Percentiles rank a stretch among this genome's conserved stretches.
phyloP scores from a whole-genome alignment of 495 filamentous ascomycete species.

The Acidomyces sp. region DNA sequence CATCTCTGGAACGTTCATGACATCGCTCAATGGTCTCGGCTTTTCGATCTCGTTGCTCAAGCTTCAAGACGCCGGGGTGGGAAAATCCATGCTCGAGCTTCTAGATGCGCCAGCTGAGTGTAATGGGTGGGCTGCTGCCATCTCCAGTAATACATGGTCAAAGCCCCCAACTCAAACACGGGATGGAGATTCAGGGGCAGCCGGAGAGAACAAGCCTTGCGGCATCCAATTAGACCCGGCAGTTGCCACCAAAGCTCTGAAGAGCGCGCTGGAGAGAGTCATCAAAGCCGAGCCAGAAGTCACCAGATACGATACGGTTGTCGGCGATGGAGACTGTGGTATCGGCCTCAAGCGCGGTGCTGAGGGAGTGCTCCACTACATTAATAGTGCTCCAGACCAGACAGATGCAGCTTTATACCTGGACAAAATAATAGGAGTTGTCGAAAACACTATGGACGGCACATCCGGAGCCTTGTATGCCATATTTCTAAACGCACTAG shows the following conservation, averaged over 20 bases:
- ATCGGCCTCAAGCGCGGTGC: constrained; percentile 81
- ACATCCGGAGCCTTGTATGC: constrained; percentile 91
- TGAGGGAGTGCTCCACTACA: constrained; percentile 55
- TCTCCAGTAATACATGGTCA: constrained; percentile 43
- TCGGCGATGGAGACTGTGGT: constrained; percentile 94
- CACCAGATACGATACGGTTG: constrained; percentile 79
- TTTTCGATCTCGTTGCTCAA: constrained; percentile 83
- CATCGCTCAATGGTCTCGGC: constrained; percentile 80
- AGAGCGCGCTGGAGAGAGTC: constrained; percentile 54
- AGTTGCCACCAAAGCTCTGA: constrained; percentile 45
- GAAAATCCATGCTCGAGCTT: constrained; percentile 72
- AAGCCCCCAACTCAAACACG: constrained; percentile 23
- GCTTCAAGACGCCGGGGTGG: constrained; percentile 66
- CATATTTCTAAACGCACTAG: constrained; percentile 88
- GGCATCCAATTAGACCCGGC: constrained; percentile 54
- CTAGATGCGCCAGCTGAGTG: constrained; percentile 78
- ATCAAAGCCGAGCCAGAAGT: constrained; percentile 71
- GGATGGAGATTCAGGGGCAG: constrained; percentile 24
- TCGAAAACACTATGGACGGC: constrained; percentile 90
- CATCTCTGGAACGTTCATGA: constrained; percentile 59
- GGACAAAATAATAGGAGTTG: constrained; percentile 59
- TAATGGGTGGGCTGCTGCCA: constrained; percentile 68
- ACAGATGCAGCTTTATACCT: constrained; percentile 63
- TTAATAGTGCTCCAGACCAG: constrained; percentile 37
- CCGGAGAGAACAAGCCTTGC: constrained; percentile 44